Percentiles rank a stretch among this genome's conserved stretches.
These are phyloP conservation scores for Rhodotorula sp. DNA, from an alignment of 1,284 basidiomycete species.

Conservation along the genomic window DNA sequence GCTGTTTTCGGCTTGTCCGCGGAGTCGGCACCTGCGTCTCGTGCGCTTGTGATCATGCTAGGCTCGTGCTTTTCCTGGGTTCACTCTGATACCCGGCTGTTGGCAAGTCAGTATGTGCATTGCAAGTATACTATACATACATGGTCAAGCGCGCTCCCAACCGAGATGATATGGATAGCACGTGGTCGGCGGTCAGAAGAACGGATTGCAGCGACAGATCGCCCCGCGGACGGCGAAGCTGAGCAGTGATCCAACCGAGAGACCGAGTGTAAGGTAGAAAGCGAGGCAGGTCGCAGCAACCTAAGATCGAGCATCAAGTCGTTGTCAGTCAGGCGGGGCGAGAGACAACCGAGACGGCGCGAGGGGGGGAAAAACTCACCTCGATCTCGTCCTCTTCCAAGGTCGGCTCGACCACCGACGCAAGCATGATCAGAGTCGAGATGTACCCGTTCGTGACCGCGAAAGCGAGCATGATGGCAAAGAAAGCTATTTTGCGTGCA, in stretches of 20 bases:
- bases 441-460: constrained; percentile 45
- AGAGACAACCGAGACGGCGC: background rate
- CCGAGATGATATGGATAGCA: background rate
- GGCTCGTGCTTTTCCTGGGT: too few species aligned
- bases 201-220: constrained; percentile 34
- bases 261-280: constrained; percentile 40
- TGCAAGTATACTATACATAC: background rate
- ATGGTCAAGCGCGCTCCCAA: background rate
- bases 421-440: constrained; percentile 45
- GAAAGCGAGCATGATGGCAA: constrained; percentile 43
- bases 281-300: constrained; percentile 42
- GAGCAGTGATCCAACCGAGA: constrained; percentile 39
- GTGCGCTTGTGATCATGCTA: too few species aligned
- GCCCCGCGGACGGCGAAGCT: constrained; percentile 39
- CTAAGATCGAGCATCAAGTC: constrained; percentile 3
- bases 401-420: constrained; percentile 39
- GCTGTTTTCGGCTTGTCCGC: too few species aligned
- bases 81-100: too few species aligned
- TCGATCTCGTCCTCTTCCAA: constrained; percentile 45
- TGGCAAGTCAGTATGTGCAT: background rate
- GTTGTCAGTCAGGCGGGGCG: too few species aligned
- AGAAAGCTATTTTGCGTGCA: constrained; percentile 26
- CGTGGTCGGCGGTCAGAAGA: background rate
- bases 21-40: too few species aligned
- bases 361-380: constrained; percentile 15